Conservation (phyloP, 495 filamentous ascomycete species). For the Niebla homalea region DNA sequence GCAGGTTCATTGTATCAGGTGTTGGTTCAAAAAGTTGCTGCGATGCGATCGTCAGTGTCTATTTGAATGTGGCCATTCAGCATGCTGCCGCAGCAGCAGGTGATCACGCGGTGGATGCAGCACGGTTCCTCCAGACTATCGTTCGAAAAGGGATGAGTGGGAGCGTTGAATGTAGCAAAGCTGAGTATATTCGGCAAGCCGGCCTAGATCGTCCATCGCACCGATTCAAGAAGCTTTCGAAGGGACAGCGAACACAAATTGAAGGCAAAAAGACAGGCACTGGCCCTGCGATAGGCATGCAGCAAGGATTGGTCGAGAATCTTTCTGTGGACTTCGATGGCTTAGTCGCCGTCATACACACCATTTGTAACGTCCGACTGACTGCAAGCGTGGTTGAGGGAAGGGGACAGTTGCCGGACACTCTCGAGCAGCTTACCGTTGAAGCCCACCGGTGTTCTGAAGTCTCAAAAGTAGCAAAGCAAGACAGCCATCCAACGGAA, state of each 20-base stretch:
- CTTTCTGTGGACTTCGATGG: background rate
- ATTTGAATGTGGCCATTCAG: background rate
- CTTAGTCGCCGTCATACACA: background rate
- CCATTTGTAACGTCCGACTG: background rate
- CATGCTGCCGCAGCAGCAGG: background rate
- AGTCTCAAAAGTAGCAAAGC: background rate
- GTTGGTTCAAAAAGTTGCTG: background rate
- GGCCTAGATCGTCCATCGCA: background rate
- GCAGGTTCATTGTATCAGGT: background rate
- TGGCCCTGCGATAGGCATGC: no score
- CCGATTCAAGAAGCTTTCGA: no score
- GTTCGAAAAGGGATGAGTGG: background rate
- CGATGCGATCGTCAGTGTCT: background rate
- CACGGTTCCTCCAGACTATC: background rate
- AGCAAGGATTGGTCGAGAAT: background rate
- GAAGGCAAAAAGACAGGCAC: no score
- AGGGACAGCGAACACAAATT: no score
- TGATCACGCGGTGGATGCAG: background rate
- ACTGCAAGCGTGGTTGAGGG: background rate
- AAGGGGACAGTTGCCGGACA: background rate
- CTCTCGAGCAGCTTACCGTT: background rate
- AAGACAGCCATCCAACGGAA: background rate
- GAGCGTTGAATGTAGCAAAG: background rate
- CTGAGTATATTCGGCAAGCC: background rate
- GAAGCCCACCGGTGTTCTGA: background rate